phyloP scores from a whole-genome alignment of 208 protist genomes.

The Vickermania spadyakhi region DNA sequence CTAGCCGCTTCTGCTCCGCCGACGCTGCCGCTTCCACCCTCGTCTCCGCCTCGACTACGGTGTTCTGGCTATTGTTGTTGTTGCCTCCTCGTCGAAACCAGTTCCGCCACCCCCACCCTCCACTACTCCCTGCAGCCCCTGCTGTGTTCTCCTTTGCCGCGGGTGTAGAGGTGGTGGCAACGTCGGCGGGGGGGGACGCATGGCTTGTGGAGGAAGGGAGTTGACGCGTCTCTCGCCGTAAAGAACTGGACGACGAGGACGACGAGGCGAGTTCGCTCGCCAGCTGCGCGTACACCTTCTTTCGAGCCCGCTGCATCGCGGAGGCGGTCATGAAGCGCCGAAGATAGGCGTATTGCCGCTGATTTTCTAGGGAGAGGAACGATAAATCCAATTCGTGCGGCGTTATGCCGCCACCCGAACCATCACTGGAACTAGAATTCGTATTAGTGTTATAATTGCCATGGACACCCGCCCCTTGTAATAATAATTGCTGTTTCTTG shows the following conservation, averaged over 20 bases:
- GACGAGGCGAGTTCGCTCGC: conserved; percentile 37
- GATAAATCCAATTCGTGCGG: neutral
- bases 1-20: too few species aligned
- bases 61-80: too few species aligned
- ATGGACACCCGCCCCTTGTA: neutral
- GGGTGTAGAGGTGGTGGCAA: too few species aligned
- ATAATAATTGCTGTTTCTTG: too few species aligned
- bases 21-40: too few species aligned
- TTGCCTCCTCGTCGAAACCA: neutral
- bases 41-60: too few species aligned
- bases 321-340: conserved; percentile 70
- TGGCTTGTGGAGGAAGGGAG: neutral
- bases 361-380: conserved; percentile 47
- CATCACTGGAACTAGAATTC: neutral
- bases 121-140: neutral
- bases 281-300: conserved; percentile 63
- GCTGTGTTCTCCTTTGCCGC: too few species aligned
- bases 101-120: neutral
- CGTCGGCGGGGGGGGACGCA: too few species aligned
- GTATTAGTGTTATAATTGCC: too few species aligned
- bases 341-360: conserved; percentile 52
- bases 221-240: neutral
- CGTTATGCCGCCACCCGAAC: neutral
- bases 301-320: conserved; percentile 68
- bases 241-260: conserved; percentile 41